A percentile compares a stretch with the other conserved stretches of the same genome.
Conservation (phyloP, 2,329 filamentous ascomycete species). For the Neofusicoccum parvum region DNA sequence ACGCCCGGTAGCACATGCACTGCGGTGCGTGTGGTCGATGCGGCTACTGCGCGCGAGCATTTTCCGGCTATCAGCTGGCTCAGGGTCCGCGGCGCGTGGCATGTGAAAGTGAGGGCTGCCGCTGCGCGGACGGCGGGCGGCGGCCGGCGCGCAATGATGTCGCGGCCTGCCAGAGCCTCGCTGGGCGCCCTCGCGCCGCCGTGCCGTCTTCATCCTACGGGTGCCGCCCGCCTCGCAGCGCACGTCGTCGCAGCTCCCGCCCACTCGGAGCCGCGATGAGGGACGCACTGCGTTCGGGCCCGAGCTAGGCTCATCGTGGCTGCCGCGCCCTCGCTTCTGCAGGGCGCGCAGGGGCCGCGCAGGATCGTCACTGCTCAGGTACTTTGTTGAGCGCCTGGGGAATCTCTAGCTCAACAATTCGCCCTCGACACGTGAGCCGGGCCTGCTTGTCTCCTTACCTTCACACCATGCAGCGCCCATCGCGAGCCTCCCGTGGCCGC, state of each 20-base stretch:
- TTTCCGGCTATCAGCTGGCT: not conserved
- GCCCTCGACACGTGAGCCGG: not conserved
- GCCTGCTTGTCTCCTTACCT: constrained; percentile 18
- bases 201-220: too few species aligned
- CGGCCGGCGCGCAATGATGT: constrained; percentile 2
- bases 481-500: too few species aligned
- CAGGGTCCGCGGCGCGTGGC: constrained; percentile 5
- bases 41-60: not conserved
- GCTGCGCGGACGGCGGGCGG: not conserved
- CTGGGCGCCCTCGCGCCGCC: not conserved
- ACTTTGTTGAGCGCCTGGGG: constrained; percentile 20
- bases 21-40: not conserved
- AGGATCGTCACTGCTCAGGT: not conserved
- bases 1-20: constrained; percentile 8
- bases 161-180: not conserved
- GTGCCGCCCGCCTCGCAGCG: not conserved
- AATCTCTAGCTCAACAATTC: constrained; percentile 19
- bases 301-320: constrained; percentile 13
- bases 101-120: not conserved
- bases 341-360: constrained; percentile 3
- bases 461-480: constrained; percentile 9
- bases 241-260: not conserved
- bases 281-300: not conserved
- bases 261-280: not conserved
- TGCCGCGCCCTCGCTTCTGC: constrained; percentile 4